These are phyloP conservation scores for Barnettozyma sucrosica DNA, from an alignment of 805 yeast species.

Conservation along the genomic window DNA sequence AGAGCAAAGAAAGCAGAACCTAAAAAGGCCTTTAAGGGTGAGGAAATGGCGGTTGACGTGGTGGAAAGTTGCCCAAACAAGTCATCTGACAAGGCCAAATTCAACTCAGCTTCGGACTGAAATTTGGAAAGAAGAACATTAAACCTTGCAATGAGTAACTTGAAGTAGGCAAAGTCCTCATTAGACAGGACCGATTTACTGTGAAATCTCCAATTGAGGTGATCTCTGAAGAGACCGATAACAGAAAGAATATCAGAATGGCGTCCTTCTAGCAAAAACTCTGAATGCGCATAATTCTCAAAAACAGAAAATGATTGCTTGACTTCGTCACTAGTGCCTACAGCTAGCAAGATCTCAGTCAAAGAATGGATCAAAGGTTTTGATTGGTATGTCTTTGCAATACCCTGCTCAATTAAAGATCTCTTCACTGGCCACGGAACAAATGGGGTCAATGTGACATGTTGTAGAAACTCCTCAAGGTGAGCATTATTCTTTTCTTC, in stretches of 20 bases:
- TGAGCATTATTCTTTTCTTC: slow-evolving; percentile 27
- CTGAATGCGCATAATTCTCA: slow-evolving; percentile 34
- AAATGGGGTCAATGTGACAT: slow-evolving; percentile 17
- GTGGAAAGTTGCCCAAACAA: neutral
- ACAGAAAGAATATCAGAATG: slow-evolving; percentile 34
- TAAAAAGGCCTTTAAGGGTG: neutral
- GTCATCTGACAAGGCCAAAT: slow-evolving; percentile 4
- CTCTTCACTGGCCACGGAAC: slow-evolving; percentile 13
- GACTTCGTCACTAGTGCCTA: slow-evolving; percentile 19
- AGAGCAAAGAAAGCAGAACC: neutral
- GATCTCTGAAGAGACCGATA: slow-evolving; percentile 8
- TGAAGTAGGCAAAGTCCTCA: slow-evolving; percentile 13
- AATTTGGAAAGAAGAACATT: slow-evolving; percentile 2
- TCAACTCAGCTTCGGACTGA: slow-evolving; percentile 8
- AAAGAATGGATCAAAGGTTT: slow-evolving; percentile 30
- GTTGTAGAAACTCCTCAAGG: slow-evolving; percentile 30
- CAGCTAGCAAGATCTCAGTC: slow-evolving; percentile 27
- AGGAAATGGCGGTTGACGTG: neutral
- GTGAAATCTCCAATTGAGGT: slow-evolving; percentile 9
- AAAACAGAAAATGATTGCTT: slow-evolving; percentile 36
- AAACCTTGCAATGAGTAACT: neutral
- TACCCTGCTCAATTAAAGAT: slow-evolving; percentile 28
- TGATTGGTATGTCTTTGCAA: slow-evolving; percentile 43
- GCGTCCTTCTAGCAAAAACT: slow-evolving; percentile 30
- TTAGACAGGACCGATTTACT: slow-evolving; percentile 1